These are phyloP conservation scores for Rhododendron ovatum DNA, from an alignment of 148 eudicot genomes.

Conservation along the genomic window DNA sequence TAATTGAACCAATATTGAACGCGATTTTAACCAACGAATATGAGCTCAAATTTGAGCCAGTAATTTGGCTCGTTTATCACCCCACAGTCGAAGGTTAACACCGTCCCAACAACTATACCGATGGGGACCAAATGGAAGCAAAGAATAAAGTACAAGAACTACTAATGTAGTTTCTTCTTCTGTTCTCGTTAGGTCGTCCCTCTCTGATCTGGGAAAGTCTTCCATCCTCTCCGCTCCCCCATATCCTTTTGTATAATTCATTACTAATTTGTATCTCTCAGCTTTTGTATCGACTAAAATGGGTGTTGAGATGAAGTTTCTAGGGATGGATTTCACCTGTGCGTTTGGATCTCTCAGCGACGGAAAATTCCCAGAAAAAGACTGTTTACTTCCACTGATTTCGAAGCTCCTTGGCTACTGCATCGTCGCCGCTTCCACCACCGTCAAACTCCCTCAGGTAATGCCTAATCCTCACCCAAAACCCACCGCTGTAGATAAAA, in stretches of 20 bases:
- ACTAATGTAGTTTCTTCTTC: not conserved
- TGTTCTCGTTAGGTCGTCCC: not conserved
- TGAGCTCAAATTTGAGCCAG: too few species aligned
- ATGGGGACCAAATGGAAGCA: not conserved
- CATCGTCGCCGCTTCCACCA: constrained; percentile 94
- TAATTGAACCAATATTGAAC: too few species aligned
- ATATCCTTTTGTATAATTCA: not conserved
- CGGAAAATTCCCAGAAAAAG: constrained; percentile 60
- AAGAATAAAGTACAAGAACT: not conserved
- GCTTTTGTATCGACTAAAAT: not conserved
- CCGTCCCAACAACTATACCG: not conserved
- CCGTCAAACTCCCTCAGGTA: constrained; percentile 94
- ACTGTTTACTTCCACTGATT: constrained; percentile 75
- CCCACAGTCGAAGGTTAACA: too few species aligned
- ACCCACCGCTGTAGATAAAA: too few species aligned
- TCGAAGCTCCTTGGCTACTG: constrained; percentile 88
- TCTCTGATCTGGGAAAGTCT: not conserved
- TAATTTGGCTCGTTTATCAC: too few species aligned
- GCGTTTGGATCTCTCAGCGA: constrained; percentile 48
- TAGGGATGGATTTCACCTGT: constrained; percentile 82
- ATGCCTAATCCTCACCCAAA: not conserved
- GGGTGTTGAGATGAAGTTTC: constrained; percentile 47
- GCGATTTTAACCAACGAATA: too few species aligned
- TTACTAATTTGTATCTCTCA: not conserved
- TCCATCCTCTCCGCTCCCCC: not conserved